A percentile compares a stretch with the other conserved stretches of the same genome.
Evolutionary conservation across 2,329 filamentous ascomycete species (phyloP).

Genomic region (Monosporascus sp.): DNA sequence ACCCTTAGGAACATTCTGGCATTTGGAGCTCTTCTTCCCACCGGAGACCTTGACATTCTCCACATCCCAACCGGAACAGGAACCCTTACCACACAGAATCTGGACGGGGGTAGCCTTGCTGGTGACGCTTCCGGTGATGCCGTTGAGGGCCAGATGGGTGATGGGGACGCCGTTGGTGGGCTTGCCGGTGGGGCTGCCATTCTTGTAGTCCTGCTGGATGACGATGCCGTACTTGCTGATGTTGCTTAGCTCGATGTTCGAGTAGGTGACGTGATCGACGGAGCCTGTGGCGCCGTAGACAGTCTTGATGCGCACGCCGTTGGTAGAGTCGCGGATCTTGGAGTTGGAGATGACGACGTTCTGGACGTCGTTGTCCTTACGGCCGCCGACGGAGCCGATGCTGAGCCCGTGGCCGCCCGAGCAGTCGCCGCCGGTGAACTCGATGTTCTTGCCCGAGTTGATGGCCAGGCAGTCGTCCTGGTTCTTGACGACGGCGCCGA

Average conservation of each 20-base stretch:
- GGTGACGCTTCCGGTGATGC: constrained; percentile 35
- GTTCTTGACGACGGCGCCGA: constrained; percentile 47
- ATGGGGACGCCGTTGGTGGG: constrained; percentile 44
- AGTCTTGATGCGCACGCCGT: constrained; percentile 57
- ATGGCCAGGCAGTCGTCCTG: constrained; percentile 58
- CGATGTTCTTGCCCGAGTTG: constrained; percentile 46
- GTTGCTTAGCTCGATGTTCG: constrained; percentile 28
- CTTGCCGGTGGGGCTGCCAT: constrained; percentile 31
- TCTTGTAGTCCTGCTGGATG: constrained; percentile 54
- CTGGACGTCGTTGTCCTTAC: constrained; percentile 48
- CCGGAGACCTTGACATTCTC: constrained; percentile 30
- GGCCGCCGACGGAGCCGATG: constrained; percentile 56
- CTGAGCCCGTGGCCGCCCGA: constrained; percentile 52
- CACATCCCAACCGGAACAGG: constrained; percentile 34
- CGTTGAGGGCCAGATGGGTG: constrained; percentile 34
- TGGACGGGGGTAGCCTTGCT: constrained; percentile 27
- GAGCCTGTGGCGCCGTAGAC: constrained; percentile 45
- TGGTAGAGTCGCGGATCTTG: constrained; percentile 45
- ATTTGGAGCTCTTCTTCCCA: constrained; percentile 46
- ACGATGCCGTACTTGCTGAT: constrained; percentile 47
- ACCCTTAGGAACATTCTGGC: constrained; percentile 45
- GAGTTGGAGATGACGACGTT: constrained; percentile 46
- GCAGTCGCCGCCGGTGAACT: constrained; percentile 39
- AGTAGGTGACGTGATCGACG: constrained; percentile 29
- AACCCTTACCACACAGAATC: constrained; percentile 33